These are phyloP conservation scores for Suhomyces kilbournensis DNA, from an alignment of 805 yeast genomes.

Conservation along the genomic window DNA sequence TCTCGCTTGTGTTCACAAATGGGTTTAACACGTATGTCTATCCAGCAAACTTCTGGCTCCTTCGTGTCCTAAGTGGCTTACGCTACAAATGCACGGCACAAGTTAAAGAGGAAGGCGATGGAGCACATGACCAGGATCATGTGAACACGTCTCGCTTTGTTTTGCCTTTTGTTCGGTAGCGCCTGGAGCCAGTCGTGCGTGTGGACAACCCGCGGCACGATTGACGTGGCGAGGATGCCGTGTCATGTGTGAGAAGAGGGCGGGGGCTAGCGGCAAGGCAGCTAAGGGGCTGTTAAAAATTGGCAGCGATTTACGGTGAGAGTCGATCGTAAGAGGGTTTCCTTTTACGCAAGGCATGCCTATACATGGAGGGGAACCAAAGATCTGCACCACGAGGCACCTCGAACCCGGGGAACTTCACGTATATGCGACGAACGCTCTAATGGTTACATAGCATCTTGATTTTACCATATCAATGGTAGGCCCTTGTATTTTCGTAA, in stretches of 20 bases:
- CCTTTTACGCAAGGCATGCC: neutral
- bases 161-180: neutral
- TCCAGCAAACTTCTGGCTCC: neutral
- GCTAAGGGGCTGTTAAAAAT: neutral
- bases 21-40: neutral
- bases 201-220: neutral
- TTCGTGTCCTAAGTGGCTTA: neutral
- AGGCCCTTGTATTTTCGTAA: neutral
- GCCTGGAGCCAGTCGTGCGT: neutral
- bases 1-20: neutral
- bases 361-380: neutral
- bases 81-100: neutral
- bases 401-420: too few relatives aligned
- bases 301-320: neutral
- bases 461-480: neutral
- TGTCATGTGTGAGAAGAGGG: neutral
- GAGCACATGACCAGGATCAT: neutral
- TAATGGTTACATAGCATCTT: neutral
- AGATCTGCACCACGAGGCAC: neutral
- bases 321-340: neutral
- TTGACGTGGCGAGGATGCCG: neutral
- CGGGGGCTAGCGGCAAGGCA: neutral
- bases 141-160: neutral
- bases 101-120: neutral
- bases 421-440: neutral